Evolutionary conservation across 2,329 filamentous ascomycete species (phyloP).

Genomic region (Colletotrichum somersetense): DNA sequence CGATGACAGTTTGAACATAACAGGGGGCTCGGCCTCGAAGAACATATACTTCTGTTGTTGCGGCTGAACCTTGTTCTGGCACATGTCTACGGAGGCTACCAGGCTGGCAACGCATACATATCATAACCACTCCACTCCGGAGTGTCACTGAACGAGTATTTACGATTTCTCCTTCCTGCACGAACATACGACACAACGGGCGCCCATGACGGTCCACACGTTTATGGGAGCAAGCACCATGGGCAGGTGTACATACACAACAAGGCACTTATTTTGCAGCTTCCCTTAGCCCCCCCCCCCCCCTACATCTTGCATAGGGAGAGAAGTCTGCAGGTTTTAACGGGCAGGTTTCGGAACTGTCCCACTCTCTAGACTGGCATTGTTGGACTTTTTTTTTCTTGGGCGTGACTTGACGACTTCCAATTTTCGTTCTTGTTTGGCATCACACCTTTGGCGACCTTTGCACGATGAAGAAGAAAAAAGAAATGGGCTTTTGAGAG

Average conservation of each 20-base stretch:
- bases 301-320: neutral
- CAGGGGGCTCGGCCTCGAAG: neutral
- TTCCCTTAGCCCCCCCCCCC: neutral
- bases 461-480: slow-evolving; percentile 32
- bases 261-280: neutral
- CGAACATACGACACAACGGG: neutral
- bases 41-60: neutral
- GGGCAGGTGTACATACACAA: neutral
- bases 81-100: neutral
- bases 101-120: neutral
- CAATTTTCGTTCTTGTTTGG: slow-evolving; percentile 30
- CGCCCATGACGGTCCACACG: neutral
- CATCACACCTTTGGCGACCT: slow-evolving; percentile 26
- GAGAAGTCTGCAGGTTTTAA: slow-evolving; percentile 12
- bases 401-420: slow-evolving; percentile 38
- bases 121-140: neutral
- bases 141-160: slow-evolving; percentile 22
- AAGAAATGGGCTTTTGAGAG: slow-evolving; percentile 27
- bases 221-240: neutral
- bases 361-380: slow-evolving; percentile 17
- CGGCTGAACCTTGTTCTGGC: neutral
- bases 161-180: slow-evolving; percentile 6
- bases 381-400: slow-evolving; percentile 39
- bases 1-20: neutral
- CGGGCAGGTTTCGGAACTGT: slow-evolving; percentile 12